phyloP scores from a whole-genome alignment of 345 rosid species.

The Pugionium dolabratum region DNA sequence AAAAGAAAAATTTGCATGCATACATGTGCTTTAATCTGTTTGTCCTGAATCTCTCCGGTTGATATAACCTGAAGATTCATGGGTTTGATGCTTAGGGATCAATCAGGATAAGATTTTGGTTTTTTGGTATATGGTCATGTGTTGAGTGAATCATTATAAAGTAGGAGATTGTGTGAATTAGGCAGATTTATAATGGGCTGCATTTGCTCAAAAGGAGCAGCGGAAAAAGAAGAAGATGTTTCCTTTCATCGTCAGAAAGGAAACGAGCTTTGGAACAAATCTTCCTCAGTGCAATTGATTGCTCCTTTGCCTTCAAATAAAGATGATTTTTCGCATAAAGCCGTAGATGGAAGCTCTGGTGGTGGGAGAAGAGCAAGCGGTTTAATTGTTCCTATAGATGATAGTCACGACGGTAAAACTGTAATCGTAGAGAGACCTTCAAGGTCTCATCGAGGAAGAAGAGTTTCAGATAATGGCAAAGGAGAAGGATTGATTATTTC shows the following conservation, averaged over 20 bases:
- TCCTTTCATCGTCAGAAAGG: conserved; percentile 34
- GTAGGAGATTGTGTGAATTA: conserved; percentile 15
- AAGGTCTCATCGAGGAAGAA: conserved; percentile 46
- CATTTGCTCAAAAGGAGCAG: conserved; percentile 74
- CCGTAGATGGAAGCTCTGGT: conserved; percentile 35
- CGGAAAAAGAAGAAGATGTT: conserved; percentile 43
- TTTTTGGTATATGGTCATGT: conserved; percentile 15
- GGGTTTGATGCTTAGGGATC: conserved; percentile 38
- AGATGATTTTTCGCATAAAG: conserved; percentile 44
- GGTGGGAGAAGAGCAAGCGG: conserved; percentile 39
- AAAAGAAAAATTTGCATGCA: background rate
- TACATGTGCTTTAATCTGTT: background rate
- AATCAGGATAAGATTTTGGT: conserved; percentile 26
- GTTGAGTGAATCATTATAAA: conserved; percentile 14
- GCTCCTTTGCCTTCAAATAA: conserved; percentile 49
- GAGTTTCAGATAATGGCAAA: conserved; percentile 44
- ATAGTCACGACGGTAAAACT: conserved; percentile 40
- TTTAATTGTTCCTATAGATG: conserved; percentile 39
- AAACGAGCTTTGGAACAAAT: conserved; percentile 43
- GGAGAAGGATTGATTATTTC: conserved; percentile 37
- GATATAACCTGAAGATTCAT: conserved; percentile 35
- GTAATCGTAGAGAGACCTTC: conserved; percentile 42
- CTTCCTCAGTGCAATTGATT: conserved; percentile 60
- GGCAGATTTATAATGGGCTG: conserved; percentile 68
- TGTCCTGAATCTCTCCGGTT: background rate